Conservation (phyloP, 495 filamentous ascomycete genomes). For the Aspergillus sclerotioniger region DNA sequence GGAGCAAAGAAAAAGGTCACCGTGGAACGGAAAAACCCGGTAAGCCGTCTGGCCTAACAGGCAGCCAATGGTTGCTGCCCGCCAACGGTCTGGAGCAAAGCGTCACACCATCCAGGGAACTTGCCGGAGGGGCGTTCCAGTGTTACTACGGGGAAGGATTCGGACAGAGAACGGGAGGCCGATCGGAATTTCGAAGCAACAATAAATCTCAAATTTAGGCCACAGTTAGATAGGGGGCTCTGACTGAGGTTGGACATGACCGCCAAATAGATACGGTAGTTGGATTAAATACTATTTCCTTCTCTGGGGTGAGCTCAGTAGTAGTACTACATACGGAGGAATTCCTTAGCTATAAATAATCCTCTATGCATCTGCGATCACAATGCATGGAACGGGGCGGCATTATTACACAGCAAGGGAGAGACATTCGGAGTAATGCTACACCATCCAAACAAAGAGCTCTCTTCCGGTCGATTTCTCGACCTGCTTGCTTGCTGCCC, state of each 20-base stretch:
- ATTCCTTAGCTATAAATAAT: background rate
- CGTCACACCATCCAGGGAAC: slow-evolving; percentile 1
- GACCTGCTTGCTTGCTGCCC: background rate
- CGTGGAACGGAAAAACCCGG: slow-evolving; percentile 9
- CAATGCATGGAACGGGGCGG: slow-evolving; percentile 1
- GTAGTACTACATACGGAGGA: background rate
- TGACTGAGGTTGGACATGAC: background rate
- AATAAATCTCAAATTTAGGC: background rate
- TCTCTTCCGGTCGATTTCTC: background rate
- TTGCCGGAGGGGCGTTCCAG: background rate
- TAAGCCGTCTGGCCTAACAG: background rate
- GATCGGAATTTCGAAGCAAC: background rate
- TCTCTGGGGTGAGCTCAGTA: background rate
- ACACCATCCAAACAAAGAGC: slow-evolving; percentile 1
- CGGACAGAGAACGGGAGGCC: background rate
- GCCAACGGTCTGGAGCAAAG: slow-evolving; percentile 4
- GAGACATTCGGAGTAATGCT: background rate
- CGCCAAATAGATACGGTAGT: background rate
- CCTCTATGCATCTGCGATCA: background rate
- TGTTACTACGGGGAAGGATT: background rate
- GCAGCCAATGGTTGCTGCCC: background rate
- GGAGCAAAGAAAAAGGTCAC: background rate
- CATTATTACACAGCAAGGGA: slow-evolving; percentile 6
- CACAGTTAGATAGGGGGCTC: background rate
- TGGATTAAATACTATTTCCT: background rate